Evolutionary conservation across 2,329 filamentous ascomycete species (phyloP), one percentile per base, ranked within the genome.

Genomic region (Paramyrothecium sp.): DNA sequence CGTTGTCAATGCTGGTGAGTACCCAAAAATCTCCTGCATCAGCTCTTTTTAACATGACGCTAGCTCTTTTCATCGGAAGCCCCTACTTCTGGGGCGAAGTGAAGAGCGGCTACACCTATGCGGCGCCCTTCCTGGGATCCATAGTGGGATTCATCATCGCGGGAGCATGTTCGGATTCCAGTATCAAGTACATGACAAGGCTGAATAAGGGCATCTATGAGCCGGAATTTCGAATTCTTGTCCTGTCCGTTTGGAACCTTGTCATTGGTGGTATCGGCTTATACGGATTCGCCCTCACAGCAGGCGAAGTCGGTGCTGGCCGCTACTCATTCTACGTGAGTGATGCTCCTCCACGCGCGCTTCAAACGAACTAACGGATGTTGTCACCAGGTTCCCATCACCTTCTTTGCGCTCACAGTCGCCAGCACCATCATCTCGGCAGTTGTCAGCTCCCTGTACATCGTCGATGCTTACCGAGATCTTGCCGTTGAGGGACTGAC

Each of bases 371-470:
- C 38, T 12, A 44, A 17, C 13, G 13, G 33, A 8, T 16, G 33
- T 10, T 38, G 10, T 8, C n/a, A n/a, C n/a, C 13, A 44, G 38
- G 83, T 90, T 57, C 89, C 91, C 0, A 85, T 94, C 54, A 82
- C 92, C 50, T 97, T 95, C 72, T 95, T 97, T 65, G 90, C 83
- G 0, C 82, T 95, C 56, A 87, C 95, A 69, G 90, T 97, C 10
- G 87, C 89, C 59, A 92, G 91, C 2, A 97, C 97, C 91, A 92
- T 97, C 1, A 87, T 96, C 68, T 93, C 93, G 1, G 91, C 93
- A 2, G 92, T 97, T 2, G 88, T 91, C 2, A 90, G 87, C 60
- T 90, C 91, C 1, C 77, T 97, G 22, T 98, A 98, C 69, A 89
- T 97, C 67, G 90, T 97, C 8, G 94, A 97, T 75, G 93, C 93